Evolutionary conservation across 768 basidiomycete species (phyloP).

Genomic region (Amanita inopinata): DNA sequence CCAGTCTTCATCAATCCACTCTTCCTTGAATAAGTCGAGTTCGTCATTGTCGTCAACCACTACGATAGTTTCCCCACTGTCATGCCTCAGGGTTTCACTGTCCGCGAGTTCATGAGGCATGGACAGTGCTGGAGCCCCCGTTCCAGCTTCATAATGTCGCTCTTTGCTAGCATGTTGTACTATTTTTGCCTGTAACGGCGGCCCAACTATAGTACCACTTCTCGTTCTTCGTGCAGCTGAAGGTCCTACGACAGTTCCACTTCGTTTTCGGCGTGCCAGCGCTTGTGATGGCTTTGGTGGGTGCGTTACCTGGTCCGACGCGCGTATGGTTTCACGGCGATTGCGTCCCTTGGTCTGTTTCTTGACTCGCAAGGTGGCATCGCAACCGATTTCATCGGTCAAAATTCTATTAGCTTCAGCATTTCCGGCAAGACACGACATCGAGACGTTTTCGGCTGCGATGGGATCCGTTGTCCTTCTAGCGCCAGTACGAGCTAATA

Average conservation of each 20-base stretch:
- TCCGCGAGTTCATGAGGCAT: too few species aligned
- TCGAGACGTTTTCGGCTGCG: too few species aligned
- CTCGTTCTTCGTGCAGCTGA: constrained; percentile 21
- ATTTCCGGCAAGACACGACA: too few species aligned
- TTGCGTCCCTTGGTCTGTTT: constrained; percentile 7
- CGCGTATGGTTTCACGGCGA: constrained; percentile 42
- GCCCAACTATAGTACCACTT: constrained; percentile 24
- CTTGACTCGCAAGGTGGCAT: not conserved
- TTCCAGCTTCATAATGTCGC: too few species aligned
- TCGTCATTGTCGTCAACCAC: constrained; percentile 4
- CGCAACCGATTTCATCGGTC: not conserved
- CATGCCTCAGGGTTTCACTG: constrained; percentile 11
- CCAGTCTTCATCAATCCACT: constrained; percentile 23
- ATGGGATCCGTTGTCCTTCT: too few species aligned
- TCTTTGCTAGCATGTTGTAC: constrained; percentile 4
- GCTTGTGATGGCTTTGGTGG: constrained; percentile 7
- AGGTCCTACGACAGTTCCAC: constrained; percentile 34
- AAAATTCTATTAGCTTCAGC: not conserved
- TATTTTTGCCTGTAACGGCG: constrained; percentile 11
- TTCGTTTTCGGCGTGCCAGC: constrained; percentile 32
- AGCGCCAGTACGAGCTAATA: too few species aligned
- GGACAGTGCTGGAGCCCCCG: too few species aligned
- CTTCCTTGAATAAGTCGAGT: constrained; percentile 18
- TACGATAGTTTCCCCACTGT: constrained; percentile 10
- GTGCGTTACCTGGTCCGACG: constrained; percentile 19